Evolutionary conservation across 495 filamentous ascomycete genomes (phyloP).

Genomic region (Penicillium angulare): DNA sequence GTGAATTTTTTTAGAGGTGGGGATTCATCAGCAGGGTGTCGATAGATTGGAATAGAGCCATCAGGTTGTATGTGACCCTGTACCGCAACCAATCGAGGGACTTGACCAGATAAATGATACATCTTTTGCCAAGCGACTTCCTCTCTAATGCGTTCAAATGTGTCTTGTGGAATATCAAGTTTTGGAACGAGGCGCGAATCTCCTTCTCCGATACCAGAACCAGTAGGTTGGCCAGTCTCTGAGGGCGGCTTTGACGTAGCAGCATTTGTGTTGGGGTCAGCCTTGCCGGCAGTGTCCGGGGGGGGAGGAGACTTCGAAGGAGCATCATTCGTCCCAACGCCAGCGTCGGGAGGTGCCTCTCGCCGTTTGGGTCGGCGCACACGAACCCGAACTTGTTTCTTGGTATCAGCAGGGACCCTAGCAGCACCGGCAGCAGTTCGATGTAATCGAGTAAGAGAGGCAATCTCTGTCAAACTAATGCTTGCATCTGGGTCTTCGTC

Average conservation of each 20-base stretch:
- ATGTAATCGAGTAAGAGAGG: slow-evolving; percentile 16
- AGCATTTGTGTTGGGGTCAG: neutral
- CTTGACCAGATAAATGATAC: slow-evolving; percentile 87
- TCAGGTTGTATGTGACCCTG: slow-evolving; percentile 71
- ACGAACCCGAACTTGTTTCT: slow-evolving; percentile 27
- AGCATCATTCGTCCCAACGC: slow-evolving; percentile 4
- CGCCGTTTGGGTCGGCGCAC: slow-evolving; percentile 34
- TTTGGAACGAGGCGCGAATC: slow-evolving; percentile 76
- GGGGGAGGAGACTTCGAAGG: neutral
- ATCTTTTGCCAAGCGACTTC: slow-evolving; percentile 91
- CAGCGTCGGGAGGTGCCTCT: slow-evolving; percentile 24
- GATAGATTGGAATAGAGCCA: slow-evolving; percentile 84
- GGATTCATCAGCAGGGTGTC: slow-evolving; percentile 89
- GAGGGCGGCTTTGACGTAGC: neutral
- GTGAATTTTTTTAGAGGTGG: slow-evolving; percentile 77
- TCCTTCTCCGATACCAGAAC: slow-evolving; percentile 60
- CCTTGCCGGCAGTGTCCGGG: neutral
- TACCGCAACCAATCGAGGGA: slow-evolving; percentile 90
- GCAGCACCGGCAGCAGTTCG: slow-evolving; percentile 5
- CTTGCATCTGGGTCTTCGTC: slow-evolving; percentile 19
- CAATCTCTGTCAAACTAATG: slow-evolving; percentile 20
- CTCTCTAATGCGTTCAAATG: slow-evolving; percentile 67
- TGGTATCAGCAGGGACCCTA: slow-evolving; percentile 6
- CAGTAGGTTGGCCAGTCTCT: neutral
- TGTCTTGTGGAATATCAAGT: slow-evolving; percentile 54